Conservation (phyloP, 1,139 yeast genomes). For the Chernovozyma aurita region DNA sequence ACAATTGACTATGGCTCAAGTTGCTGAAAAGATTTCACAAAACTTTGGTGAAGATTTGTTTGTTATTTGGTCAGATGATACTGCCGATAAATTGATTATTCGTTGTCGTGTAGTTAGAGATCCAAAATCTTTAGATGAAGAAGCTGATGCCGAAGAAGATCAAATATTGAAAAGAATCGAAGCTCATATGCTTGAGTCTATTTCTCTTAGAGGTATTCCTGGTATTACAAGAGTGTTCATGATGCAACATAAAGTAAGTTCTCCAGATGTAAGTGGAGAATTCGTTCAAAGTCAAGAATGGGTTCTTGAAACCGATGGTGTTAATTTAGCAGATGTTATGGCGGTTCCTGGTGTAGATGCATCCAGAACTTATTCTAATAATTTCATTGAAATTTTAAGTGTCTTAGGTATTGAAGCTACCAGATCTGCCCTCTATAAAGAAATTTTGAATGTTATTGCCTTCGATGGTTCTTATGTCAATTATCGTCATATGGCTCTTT, state of each 20-base stretch:
- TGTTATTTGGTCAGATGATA: conserved; percentile 99
- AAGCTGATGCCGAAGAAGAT: conserved; percentile 94
- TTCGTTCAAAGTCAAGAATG: conserved; percentile 88
- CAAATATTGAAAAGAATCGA: conserved; percentile 93
- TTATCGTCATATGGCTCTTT: conserved; percentile 95
- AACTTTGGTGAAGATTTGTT: conserved; percentile 93
- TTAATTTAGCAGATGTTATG: conserved; percentile 92
- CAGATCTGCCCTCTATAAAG: conserved; percentile 87
- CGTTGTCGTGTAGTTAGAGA: conserved; percentile 99
- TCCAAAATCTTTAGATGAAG: conserved; percentile 90
- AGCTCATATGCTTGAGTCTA: conserved; percentile 92
- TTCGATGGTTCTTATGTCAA: conserved; percentile 99
- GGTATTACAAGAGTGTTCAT: conserved; percentile 88
- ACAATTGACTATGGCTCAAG: conserved; percentile 97
- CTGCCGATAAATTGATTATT: conserved; percentile 91
- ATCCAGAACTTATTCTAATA: conserved; percentile 85
- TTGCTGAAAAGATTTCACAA: conserved; percentile 91
- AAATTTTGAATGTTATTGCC: conserved; percentile 94
- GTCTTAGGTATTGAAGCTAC: conserved; percentile 99
- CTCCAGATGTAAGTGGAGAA: conserved; percentile 82
- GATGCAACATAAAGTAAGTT: conserved; percentile 87
- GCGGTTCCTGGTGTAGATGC: conserved; percentile 94
- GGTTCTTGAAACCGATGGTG: conserved; percentile 99
- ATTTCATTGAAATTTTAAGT: conserved; percentile 91
- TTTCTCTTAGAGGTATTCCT: conserved; percentile 92